Evolutionary conservation across 2,329 filamentous ascomycete species (phyloP).

Genomic region (Scorias spongiosa): DNA sequence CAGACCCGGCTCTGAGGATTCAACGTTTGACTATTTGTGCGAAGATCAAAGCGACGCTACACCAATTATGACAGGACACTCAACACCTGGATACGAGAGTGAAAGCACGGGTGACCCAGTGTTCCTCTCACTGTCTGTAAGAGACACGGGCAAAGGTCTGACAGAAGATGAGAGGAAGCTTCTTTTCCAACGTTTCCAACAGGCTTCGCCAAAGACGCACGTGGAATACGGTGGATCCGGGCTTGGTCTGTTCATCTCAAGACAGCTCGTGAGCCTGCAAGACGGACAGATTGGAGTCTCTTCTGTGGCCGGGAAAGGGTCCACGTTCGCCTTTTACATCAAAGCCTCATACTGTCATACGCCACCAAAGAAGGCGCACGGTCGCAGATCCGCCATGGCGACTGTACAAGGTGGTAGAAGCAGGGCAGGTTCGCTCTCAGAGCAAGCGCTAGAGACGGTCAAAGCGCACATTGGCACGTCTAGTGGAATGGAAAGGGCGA

Average conservation of each 20-base stretch:
- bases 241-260: conserved; percentile 53
- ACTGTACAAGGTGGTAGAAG: background rate
- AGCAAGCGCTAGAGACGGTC: background rate
- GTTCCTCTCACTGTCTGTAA: background rate
- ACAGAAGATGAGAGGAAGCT: conserved; percentile 55
- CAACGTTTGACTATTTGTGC: background rate
- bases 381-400: background rate
- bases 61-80: background rate
- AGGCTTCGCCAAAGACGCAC: conserved; percentile 61
- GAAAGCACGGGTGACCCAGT: background rate
- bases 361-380: background rate
- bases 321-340: conserved; percentile 54
- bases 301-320: conserved; percentile 42
- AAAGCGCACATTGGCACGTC: background rate
- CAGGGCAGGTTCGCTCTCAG: background rate
- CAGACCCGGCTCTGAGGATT: background rate
- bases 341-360: conserved; percentile 24
- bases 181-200: conserved; percentile 65
- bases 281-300: conserved; percentile 55
- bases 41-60: background rate
- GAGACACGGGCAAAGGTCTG: conserved; percentile 32
- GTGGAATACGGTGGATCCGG: conserved; percentile 67
- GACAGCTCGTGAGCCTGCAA: conserved; percentile 51
- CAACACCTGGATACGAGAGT: background rate
- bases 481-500: background rate